Conservation (phyloP, 306 rosid genomes). For the Trifolium dubium region DNA sequence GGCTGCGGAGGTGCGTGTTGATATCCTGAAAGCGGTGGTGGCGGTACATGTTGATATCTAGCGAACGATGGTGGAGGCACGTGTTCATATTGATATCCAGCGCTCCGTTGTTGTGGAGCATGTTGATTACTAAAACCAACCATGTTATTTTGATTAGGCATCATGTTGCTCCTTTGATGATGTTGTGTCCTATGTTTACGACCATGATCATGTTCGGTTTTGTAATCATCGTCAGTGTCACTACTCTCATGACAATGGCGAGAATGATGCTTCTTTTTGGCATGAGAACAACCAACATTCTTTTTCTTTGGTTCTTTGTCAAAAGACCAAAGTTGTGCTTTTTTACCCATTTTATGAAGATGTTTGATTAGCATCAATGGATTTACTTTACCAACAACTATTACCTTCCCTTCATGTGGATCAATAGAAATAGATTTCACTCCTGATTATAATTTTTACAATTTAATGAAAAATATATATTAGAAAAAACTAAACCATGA, state of each 20-base stretch:
- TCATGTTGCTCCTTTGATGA: no score
- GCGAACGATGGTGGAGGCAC: no score
- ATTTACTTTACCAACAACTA: conserved; percentile 28
- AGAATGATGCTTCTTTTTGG: not conserved
- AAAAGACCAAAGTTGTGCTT: conserved; percentile 35
- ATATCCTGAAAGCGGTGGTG: no score
- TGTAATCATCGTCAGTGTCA: not conserved
- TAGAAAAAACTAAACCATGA: not conserved
- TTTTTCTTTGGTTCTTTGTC: conserved; percentile 15
- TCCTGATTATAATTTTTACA: conserved; percentile 24
- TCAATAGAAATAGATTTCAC: conserved; percentile 33
- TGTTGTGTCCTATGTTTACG: not conserved
- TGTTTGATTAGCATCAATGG: conserved; percentile 25
- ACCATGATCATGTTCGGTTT: not conserved
- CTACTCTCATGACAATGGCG: not conserved
- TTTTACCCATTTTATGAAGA: conserved; percentile 37
- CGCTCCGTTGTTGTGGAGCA: no score
- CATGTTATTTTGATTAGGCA: no score
- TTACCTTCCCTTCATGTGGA: conserved; percentile 33
- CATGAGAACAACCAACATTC: not conserved
- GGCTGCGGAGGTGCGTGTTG: no score
- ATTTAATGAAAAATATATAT: not conserved
- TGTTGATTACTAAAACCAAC: no score
- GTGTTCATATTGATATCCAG: no score
- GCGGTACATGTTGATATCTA: no score